These are phyloP conservation scores for Hyaloscypha finlandica DNA, from an alignment of 495 filamentous ascomycete genomes.

Conservation along the genomic window DNA sequence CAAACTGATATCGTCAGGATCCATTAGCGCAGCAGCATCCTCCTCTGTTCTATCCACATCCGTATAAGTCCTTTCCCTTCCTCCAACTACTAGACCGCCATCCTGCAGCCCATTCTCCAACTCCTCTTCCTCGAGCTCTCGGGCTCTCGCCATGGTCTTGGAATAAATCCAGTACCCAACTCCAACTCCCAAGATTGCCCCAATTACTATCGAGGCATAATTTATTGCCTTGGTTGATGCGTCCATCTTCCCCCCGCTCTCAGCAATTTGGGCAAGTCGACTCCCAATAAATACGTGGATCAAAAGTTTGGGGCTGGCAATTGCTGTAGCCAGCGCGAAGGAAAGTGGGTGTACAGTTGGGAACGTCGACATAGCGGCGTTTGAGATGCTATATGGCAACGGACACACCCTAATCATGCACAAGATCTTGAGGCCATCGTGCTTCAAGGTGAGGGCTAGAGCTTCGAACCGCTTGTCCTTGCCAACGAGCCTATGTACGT, in stretches of 20 bases:
- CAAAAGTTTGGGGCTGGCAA: constrained; percentile 77
- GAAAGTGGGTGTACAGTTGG: constrained; percentile 75
- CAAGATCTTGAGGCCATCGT: constrained; percentile 86
- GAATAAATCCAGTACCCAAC: constrained; percentile 87
- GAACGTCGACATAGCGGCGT: constrained; percentile 92
- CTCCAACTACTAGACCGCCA: constrained; percentile 24
- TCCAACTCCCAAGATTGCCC: constrained; percentile 68
- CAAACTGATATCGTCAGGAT: constrained; percentile 63
- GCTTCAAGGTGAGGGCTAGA: constrained; percentile 61
- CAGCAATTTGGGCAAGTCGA: constrained; percentile 71
- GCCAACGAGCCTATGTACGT: constrained; percentile 78
- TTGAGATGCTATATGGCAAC: constrained; percentile 90
- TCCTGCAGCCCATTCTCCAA: constrained; percentile 33
- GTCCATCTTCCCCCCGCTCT: constrained; percentile 60
- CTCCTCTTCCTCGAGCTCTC: constrained; percentile 83
- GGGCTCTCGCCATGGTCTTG: constrained; percentile 79
- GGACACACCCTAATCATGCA: constrained; percentile 94
- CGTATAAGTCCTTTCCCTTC: constrained; percentile 29
- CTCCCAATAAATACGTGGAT: constrained; percentile 91
- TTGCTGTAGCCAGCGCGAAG: constrained; percentile 80
- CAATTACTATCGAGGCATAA: constrained; percentile 72
- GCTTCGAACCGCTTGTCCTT: constrained; percentile 73
- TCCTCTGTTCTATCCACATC: constrained; percentile 23
- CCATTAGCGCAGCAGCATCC: constrained; percentile 40
- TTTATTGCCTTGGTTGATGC: constrained; percentile 70